Evolutionary conservation across 129 eudicot species (phyloP), one percentile per base, ranked within the genome.

Genomic region (Saposhnikovia divaricata): DNA sequence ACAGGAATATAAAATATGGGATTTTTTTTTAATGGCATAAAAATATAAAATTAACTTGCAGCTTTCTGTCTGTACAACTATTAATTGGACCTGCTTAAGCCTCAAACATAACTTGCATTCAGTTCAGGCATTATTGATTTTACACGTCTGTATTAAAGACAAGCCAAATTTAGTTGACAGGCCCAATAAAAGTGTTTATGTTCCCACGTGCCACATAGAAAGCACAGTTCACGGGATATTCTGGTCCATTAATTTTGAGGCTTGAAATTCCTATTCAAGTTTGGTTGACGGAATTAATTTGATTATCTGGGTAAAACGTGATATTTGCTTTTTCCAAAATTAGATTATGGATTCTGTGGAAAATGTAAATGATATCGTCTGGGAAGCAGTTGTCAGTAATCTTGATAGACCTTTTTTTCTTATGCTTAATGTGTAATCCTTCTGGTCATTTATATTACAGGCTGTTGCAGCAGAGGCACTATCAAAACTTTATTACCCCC

Each of bases 401-500:
- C 19, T 74, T 45, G 44, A 48, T 79, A 45, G 45, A 23, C 51
- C 21, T 4, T 47, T 78, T 21, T 53, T 12, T 10, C 66, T n/a
- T 21, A 27, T 75, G 11, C 6, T 44, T 42, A 57, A 59, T n/a
- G 45, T 63, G 38, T 11, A 63, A 48, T 76, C 47, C 70, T 80
- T 51, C 31, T 8, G 27, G 4, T 51, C 80, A 23, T 80, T 84
- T 80, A 25, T 86, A 93, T 84, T 80, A 45, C 89, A 93, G 98
- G 83, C 78, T 57, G 89, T 73, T 83, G 97, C 98, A 77, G 98
- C 97, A 47, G 97, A 91, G 83, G 91, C 87, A 74, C 84, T 93
- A 78, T 88, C 89, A 76, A 86, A 93, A 71, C 88, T 93, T 76
- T 90, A 93, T 78, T 91, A 93, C 71, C 98, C 98, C 79, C 98